Evolutionary conservation across 2,329 filamentous ascomycete genomes (phyloP).

Genomic region (Daldinia sp.): DNA sequence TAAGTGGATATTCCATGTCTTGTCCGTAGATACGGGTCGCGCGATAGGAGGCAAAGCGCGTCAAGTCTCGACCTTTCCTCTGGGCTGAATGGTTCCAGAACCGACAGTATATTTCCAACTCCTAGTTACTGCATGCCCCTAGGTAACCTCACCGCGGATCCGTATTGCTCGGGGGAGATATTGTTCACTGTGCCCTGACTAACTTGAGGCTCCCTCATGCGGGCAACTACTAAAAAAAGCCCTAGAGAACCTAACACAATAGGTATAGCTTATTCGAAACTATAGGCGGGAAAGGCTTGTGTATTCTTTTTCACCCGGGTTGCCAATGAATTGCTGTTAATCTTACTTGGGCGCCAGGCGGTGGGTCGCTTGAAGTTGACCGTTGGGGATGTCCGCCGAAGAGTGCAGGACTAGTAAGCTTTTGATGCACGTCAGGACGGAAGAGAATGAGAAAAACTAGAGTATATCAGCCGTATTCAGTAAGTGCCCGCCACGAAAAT

Average conservation of each 20-base stretch:
- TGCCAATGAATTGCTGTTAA: conserved; percentile 42
- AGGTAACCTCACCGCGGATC: conserved; percentile 18
- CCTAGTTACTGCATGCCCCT: conserved; percentile 20
- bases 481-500: conserved; percentile 34
- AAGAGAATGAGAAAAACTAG: conserved; percentile 37
- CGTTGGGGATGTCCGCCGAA: conserved; percentile 53
- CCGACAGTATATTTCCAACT: conserved; percentile 16
- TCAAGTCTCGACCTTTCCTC: conserved; percentile 34
- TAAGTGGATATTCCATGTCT: conserved; percentile 46
- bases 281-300: conserved; percentile 36
- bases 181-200: conserved; percentile 27
- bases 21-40: conserved; percentile 40
- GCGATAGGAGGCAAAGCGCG: conserved; percentile 27
- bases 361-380: conserved; percentile 48
- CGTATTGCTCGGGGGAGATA: conserved; percentile 25
- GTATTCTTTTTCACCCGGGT: conserved; percentile 29
- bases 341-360: conserved; percentile 45
- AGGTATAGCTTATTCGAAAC: conserved; percentile 39
- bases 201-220: conserved; percentile 35
- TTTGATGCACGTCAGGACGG: conserved; percentile 38
- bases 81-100: conserved; percentile 24
- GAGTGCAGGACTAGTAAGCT: conserved; percentile 47
- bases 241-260: conserved; percentile 38
- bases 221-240: conserved; percentile 11
- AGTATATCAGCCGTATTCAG: conserved; percentile 32